These are phyloP conservation scores for Pisolithus orientalis DNA, from an alignment of 768 basidiomycete species.

Conservation along the genomic window DNA sequence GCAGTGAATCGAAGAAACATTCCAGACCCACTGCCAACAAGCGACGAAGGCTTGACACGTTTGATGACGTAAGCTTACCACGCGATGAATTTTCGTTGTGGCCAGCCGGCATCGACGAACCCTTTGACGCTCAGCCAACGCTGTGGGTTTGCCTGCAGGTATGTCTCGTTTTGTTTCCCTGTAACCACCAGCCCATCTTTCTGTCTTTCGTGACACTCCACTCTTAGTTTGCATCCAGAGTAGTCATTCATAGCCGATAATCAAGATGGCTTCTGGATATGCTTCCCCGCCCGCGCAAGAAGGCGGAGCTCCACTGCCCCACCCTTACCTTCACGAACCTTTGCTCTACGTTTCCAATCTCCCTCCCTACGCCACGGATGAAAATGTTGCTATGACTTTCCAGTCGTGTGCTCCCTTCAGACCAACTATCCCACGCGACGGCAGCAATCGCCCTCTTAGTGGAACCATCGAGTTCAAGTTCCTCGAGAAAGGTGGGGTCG, in stretches of 20 bases:
- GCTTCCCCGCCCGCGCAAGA: constrained; percentile 27
- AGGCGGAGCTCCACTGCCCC: constrained; percentile 36
- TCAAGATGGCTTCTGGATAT: constrained; percentile 33
- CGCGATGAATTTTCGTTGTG: constrained; percentile 21
- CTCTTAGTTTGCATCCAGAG: constrained; percentile 5
- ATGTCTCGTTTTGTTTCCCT: constrained; percentile 4
- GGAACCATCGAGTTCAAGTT: constrained; percentile 84
- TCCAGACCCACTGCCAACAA: no score
- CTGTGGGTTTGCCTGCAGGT: constrained; percentile 25
- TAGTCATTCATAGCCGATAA: constrained; percentile 22
- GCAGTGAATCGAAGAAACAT: no score
- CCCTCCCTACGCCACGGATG: constrained; percentile 67
- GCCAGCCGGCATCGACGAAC: constrained; percentile 15
- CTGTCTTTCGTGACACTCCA: background rate
- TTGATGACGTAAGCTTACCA: constrained; percentile 26
- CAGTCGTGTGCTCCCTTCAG: constrained; percentile 75
- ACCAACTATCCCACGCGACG: constrained; percentile 67
- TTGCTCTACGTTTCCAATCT: constrained; percentile 76
- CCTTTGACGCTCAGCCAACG: constrained; percentile 27
- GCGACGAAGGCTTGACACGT: no score
- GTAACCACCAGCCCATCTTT: background rate
- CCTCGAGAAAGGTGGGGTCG: constrained; percentile 66
- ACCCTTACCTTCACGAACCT: constrained; percentile 84
- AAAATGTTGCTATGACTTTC: constrained; percentile 69
- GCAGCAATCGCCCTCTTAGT: constrained; percentile 41